Conservation (phyloP, 2,329 filamentous ascomycete species). For the Exserohilum rostratum region DNA sequence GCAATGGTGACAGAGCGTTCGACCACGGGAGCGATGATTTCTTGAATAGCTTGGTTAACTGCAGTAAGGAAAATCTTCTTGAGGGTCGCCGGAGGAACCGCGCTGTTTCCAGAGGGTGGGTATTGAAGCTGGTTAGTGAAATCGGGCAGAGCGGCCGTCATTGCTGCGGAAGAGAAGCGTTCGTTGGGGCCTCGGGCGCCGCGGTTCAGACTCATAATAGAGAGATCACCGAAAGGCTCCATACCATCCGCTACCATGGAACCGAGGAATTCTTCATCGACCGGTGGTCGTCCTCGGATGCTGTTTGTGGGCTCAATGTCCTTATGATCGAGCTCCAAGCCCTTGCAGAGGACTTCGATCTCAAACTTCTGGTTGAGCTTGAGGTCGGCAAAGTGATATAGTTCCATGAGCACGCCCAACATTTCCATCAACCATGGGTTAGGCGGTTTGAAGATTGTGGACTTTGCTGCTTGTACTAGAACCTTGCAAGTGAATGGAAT, state of each 20-base stretch:
- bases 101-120: slow-evolving; percentile 71
- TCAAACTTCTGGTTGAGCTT: slow-evolving; percentile 98
- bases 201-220: slow-evolving; percentile 67
- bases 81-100: slow-evolving; percentile 69
- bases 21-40: slow-evolving; percentile 97
- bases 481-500: slow-evolving; percentile 99
- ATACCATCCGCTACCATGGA: slow-evolving; percentile 67
- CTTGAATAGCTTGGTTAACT: slow-evolving; percentile 86
- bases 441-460: slow-evolving; percentile 88
- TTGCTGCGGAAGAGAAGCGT: slow-evolving; percentile 75
- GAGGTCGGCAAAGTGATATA: slow-evolving; percentile 90
- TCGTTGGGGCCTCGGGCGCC: slow-evolving; percentile 66
- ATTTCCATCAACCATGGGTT: slow-evolving; percentile 99
- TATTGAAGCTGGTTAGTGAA: slow-evolving; percentile 79
- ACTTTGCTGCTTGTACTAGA: slow-evolving; percentile 80
- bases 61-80: slow-evolving; percentile 81
- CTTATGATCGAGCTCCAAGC: slow-evolving; percentile 89
- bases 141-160: slow-evolving; percentile 82
- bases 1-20: slow-evolving; percentile 98
- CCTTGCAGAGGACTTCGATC: slow-evolving; percentile 96
- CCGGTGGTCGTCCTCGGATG: slow-evolving; percentile 76
- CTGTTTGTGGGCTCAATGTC: slow-evolving; percentile 85
- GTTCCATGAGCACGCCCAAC: slow-evolving; percentile 84
- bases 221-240: slow-evolving; percentile 83
- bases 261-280: slow-evolving; percentile 63